Evolutionary conservation across 768 basidiomycete species (phyloP).

Genomic region (Cyathus striatus): DNA sequence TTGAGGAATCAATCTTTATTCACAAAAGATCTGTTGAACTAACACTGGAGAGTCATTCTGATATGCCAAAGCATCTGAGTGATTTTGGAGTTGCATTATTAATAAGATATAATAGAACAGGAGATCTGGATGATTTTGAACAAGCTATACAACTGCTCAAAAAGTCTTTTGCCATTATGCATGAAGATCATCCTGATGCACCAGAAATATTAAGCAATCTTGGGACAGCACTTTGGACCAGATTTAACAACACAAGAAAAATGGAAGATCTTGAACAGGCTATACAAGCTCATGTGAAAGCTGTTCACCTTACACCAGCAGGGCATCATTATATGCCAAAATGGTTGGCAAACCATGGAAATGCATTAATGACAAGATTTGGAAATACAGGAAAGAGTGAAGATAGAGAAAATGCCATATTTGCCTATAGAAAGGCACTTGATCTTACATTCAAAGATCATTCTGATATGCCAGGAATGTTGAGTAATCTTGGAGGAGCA

Average conservation of each 20-base stretch:
- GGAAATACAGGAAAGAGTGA: background rate
- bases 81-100: conserved; percentile 8
- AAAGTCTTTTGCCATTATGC: conserved; percentile 7
- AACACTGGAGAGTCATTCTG: conserved; percentile 3
- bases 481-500: conserved; percentile 6
- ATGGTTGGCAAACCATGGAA: background rate
- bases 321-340: background rate
- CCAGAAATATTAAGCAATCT: background rate
- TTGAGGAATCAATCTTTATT: conserved; percentile 8
- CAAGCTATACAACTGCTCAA: conserved; percentile 4
- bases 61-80: conserved; percentile 2
- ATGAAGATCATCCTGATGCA: background rate
- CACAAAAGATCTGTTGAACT: conserved; percentile 7
- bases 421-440: background rate
- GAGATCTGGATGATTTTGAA: conserved; percentile 5
- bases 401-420: background rate
- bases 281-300: conserved; percentile 3
- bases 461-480: conserved; percentile 1
- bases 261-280: conserved; percentile 6
- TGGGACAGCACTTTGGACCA: background rate
- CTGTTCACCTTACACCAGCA: conserved; percentile 7
- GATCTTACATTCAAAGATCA: conserved; percentile 9
- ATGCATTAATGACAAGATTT: background rate
- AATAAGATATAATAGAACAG: background rate
- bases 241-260: background rate